Evolutionary conservation across 345 rosid species (phyloP).

Genomic region (Corymbia maculata): DNA sequence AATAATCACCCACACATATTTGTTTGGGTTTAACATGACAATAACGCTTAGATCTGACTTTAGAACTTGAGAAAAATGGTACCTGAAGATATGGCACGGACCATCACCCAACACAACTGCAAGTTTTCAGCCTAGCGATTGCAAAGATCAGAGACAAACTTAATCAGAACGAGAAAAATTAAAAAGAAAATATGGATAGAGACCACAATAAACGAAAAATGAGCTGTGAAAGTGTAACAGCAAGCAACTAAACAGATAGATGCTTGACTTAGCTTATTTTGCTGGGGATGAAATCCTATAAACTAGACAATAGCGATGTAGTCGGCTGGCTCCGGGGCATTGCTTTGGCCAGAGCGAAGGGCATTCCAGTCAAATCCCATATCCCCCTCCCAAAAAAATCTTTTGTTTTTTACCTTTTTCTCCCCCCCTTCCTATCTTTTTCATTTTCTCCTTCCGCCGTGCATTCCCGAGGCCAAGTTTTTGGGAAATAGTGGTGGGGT

Average conservation of each 20-base stretch:
- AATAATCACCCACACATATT: too few relatives aligned
- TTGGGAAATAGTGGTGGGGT: too few relatives aligned
- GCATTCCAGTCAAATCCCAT: too few relatives aligned
- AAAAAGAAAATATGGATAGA: background rate
- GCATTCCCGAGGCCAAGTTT: too few relatives aligned
- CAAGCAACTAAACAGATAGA: background rate
- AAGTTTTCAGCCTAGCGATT: background rate
- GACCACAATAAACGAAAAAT: too few relatives aligned
- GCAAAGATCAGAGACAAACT: background rate
- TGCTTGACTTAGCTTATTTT: background rate
- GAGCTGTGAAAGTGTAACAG: background rate
- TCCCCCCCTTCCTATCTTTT: too few relatives aligned
- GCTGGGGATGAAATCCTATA: background rate
- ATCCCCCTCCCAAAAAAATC: too few relatives aligned
- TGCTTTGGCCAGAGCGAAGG: too few relatives aligned
- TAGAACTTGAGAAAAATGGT: constrained; percentile 11
- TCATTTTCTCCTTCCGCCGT: too few relatives aligned
- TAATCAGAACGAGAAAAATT: background rate
- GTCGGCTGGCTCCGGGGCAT: too few relatives aligned
- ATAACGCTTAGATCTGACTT: background rate
- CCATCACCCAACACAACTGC: background rate
- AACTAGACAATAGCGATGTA: constrained; percentile 19
- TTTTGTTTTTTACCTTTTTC: too few relatives aligned
- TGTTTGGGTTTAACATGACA: too few relatives aligned
- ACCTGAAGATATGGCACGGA: background rate